A percentile compares a stretch with the other conserved stretches of the same genome.
Conservation (phyloP, 805 yeast genomes). For the Sungouiozyma intestinalis region DNA sequence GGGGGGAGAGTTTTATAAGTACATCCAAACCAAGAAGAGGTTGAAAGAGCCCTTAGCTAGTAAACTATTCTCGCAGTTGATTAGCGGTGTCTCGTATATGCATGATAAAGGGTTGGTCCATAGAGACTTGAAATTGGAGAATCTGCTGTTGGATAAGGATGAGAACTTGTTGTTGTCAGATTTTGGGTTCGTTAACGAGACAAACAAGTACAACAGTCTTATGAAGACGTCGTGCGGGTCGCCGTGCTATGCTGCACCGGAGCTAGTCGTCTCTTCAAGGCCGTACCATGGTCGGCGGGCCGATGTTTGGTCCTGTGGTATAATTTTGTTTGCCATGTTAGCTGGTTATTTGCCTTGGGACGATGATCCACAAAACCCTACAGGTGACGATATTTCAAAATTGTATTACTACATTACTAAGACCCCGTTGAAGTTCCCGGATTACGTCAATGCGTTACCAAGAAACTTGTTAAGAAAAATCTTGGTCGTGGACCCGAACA, state of each 20-base stretch:
- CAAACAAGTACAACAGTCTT: constrained; percentile 44
- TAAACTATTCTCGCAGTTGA: constrained; percentile 80
- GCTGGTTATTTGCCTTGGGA: constrained; percentile 97
- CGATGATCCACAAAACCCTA: constrained; percentile 94
- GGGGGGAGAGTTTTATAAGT: constrained; percentile 94
- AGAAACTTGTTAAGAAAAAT: constrained; percentile 82
- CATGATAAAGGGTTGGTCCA: constrained; percentile 87
- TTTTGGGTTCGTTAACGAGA: constrained; percentile 92
- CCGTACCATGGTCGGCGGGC: constrained; percentile 90
- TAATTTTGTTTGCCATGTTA: constrained; percentile 89
- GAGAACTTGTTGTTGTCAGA: constrained; percentile 81
- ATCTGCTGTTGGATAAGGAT: constrained; percentile 73
- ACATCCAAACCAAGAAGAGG: constrained; percentile 75
- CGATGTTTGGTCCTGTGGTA: constrained; percentile 96
- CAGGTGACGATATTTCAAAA: constrained; percentile 86
- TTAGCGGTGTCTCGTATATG: constrained; percentile 91
- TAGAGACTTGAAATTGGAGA: constrained; percentile 84
- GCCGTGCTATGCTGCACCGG: constrained; percentile 98
- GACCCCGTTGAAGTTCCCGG: constrained; percentile 91
- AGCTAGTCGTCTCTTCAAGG: constrained; percentile 73
- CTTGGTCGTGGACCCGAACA: constrained; percentile 73
- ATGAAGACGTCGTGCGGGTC: constrained; percentile 96
- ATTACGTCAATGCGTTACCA: constrained; percentile 80
- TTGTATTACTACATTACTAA: constrained; percentile 85
- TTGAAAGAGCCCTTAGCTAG: constrained; percentile 83